These are phyloP conservation scores for Sarocladium brachiariae DNA, from an alignment of 2,329 filamentous ascomycete genomes.

Conservation along the genomic window DNA sequence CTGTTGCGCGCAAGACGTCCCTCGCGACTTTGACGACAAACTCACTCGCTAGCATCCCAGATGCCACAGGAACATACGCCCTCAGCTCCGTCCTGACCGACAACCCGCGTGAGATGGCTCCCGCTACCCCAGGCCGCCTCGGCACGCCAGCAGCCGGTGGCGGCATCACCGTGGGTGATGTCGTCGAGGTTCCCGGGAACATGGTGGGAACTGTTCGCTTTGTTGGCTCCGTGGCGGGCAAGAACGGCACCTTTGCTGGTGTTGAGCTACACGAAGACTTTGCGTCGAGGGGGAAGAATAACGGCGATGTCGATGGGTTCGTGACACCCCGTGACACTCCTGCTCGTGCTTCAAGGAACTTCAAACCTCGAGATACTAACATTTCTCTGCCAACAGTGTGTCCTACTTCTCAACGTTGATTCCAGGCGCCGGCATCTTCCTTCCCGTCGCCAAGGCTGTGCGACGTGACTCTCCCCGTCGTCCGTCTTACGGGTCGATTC, in stretches of 20 bases:
- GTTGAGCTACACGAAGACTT: conserved; percentile 82
- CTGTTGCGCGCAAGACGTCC: conserved; percentile 62
- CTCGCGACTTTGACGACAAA: conserved; percentile 60
- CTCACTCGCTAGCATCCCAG: conserved; percentile 58
- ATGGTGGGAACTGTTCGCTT: conserved; percentile 91
- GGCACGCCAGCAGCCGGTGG: conserved; percentile 29
- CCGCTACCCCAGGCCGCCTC: conserved; percentile 45
- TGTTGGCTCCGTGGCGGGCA: conserved; percentile 77
- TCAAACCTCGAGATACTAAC: conserved; percentile 10
- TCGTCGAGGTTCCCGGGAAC: conserved; percentile 85
- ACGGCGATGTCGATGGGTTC: conserved; percentile 90
- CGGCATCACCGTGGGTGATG: conserved; percentile 66
- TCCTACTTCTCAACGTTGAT: conserved; percentile 76
- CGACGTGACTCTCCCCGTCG: conserved; percentile 52
- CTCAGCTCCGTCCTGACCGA: conserved; percentile 43
- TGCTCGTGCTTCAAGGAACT: background rate
- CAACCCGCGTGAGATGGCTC: conserved; percentile 40
- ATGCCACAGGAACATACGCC: conserved; percentile 59
- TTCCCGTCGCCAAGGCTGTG: conserved; percentile 75
- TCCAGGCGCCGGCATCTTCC: conserved; percentile 84
- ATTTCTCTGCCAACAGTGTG: conserved; percentile 33
- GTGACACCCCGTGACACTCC: conserved; percentile 18
- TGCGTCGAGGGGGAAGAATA: conserved; percentile 84
- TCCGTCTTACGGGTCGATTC: conserved; percentile 45
- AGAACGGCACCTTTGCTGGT: conserved; percentile 85